Evolutionary conservation across 1,284 basidiomycete genomes (phyloP), one percentile per base, ranked within the genome.

Genomic region (Malassezia globosa): DNA sequence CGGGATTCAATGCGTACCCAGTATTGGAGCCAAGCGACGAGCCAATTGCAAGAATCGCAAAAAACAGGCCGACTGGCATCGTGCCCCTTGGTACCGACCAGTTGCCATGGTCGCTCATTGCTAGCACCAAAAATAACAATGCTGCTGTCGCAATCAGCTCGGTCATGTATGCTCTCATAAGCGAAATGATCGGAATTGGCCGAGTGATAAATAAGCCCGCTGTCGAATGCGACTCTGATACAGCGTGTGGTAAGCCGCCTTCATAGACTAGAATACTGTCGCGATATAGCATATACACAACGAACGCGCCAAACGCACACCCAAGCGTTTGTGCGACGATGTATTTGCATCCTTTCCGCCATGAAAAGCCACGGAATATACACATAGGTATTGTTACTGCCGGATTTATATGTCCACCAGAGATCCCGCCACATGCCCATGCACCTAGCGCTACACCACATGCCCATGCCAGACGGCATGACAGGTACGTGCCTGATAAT

Each of bases 201-300:
- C n/a, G n/a, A n/a, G n/a, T n/a, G n/a, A n/a, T n/a, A n/a, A n/a
- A n/a, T n/a, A n/a, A n/a, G n/a, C n/a, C n/a, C n/a, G n/a, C n/a
- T n/a, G n/a, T n/a, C n/a, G n/a, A n/a, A n/a, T n/a, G n/a, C n/a
- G n/a, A n/a, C n/a, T n/a, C n/a, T n/a, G n/a, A n/a, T n/a, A n/a
- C n/a, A n/a, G n/a, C n/a, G n/a, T n/a, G n/a, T n/a, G n/a, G n/a
- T n/a, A n/a, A n/a, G n/a, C n/a, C n/a, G n/a, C n/a, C n/a, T n/a
- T n/a, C n/a, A n/a, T 44, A 81, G 21, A 26, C 4, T 26, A 77
- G n/a, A 61, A 88, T 83, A 29, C 82, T 82, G 65, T 83, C 79
- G 60, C 79, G 78, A 64, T 86, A 87, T 69, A 83, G 82, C 5
- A 77, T 81, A 61, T 87, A 87, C 18, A 83, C 74, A 19, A 85